Percentiles rank a stretch among this genome's conserved stretches.
phyloP scores from a whole-genome alignment of 768 basidiomycete genomes.

The Paxillus involutus region DNA sequence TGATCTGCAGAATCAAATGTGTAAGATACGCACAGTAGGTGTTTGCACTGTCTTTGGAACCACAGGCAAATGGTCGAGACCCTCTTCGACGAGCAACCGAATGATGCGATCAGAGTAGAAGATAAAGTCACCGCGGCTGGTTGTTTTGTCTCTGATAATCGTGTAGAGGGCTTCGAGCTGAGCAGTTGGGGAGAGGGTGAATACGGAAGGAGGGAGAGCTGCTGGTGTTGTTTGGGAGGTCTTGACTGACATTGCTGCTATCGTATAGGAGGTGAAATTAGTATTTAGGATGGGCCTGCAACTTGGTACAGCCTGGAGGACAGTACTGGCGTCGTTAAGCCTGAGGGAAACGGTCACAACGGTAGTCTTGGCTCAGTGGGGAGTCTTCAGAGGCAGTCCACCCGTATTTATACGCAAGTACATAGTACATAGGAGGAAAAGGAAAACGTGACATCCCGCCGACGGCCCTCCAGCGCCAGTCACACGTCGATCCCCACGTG shows the following conservation, averaged over 20 bases:
- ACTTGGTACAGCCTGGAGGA: too few relatives aligned
- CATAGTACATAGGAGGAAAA: too few relatives aligned
- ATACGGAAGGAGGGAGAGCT: slow-evolving; percentile 73
- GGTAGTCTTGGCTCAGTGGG: too few relatives aligned
- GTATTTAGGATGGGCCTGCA: not conserved
- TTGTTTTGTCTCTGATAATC: slow-evolving; percentile 88
- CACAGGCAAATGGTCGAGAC: slow-evolving; percentile 85
- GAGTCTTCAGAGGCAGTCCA: too few relatives aligned
- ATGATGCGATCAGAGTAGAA: slow-evolving; percentile 97
- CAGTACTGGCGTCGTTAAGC: too few relatives aligned
- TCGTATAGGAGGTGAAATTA: slow-evolving; percentile 1
- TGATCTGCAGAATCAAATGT: slow-evolving; percentile 2
- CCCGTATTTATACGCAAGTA: too few relatives aligned
- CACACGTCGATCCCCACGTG: too few relatives aligned
- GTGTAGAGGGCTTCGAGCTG: slow-evolving; percentile 96
- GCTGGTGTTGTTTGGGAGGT: slow-evolving; percentile 36
- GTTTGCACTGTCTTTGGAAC: slow-evolving; percentile 76
- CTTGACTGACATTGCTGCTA: slow-evolving; percentile 9
- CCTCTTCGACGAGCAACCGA: slow-evolving; percentile 75
- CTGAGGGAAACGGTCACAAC: too few relatives aligned
- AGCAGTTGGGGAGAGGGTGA: slow-evolving; percentile 84
- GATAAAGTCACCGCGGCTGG: slow-evolving; percentile 89
- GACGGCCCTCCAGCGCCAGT: too few relatives aligned
- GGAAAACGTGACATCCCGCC: too few relatives aligned
- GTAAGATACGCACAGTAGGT: slow-evolving; percentile 61